A percentile compares a stretch with the other conserved stretches of the same genome.
These are phyloP conservation scores for Paradendryphiella salina DNA, from an alignment of 2,329 filamentous ascomycete genomes.

Conservation along the genomic window DNA sequence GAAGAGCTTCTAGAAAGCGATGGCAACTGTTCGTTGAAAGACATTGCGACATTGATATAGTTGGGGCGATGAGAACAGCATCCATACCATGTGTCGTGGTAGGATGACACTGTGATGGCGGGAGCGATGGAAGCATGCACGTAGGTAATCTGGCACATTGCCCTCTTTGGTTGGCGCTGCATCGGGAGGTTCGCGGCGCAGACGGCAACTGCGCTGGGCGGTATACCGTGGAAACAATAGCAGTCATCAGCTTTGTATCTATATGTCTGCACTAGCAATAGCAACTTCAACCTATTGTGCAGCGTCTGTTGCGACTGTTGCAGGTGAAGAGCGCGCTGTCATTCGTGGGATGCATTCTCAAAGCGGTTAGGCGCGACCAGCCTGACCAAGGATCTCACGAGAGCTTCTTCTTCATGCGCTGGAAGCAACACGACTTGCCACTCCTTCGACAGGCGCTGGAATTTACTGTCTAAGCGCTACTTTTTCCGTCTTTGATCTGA, in stretches of 20 bases:
- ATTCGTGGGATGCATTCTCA: conserved; percentile 17
- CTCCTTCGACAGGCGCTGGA: conserved; percentile 21
- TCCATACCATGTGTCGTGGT: not conserved
- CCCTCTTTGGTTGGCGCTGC: conserved; percentile 24
- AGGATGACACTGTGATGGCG: not conserved
- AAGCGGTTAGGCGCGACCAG: conserved; percentile 15
- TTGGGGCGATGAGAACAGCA: not conserved
- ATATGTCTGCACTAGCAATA: not conserved
- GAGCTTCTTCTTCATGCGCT: conserved; percentile 32
- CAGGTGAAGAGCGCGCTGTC: conserved; percentile 9
- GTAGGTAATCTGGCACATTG: conserved; percentile 17
- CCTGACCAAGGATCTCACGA: conserved; percentile 20
- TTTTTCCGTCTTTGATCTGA: conserved; percentile 6
- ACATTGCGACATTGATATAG: too few species aligned
- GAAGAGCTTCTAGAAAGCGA: conserved; percentile 17
- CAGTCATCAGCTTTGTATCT: not conserved
- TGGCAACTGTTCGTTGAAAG: not conserved
- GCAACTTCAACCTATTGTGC: not conserved
- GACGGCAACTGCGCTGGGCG: not conserved
- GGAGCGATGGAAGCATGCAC: conserved; percentile 7
- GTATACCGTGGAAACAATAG: not conserved
- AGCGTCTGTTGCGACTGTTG: not conserved
- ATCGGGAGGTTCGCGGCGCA: conserved; percentile 10
- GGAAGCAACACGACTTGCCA: conserved; percentile 24
- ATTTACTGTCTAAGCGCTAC: conserved; percentile 10